Base-by-base conservation (phyloP, 352 stramenopile species). In the Globisporangium nodosum region DNA sequence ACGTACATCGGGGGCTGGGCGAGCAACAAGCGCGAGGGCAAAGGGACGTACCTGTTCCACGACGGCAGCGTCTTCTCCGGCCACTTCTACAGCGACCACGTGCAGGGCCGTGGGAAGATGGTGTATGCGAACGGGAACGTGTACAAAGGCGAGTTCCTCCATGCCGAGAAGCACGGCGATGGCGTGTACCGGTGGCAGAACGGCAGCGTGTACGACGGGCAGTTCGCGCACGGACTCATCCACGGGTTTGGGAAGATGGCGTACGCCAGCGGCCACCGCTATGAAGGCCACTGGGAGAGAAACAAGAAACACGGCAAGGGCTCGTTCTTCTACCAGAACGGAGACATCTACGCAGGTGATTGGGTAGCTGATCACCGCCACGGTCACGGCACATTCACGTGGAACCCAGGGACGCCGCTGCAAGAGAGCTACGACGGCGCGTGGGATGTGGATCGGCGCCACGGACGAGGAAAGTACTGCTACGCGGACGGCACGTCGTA, bases 301-400 rank as follows among this genome's bases (percentile, higher is more conserved):
- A 88, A 92, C 68, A 85, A 78, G 54, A 88, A 87, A 45, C 67
- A 97, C 46, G 93, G 93, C 0, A 65, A 76, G 7, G 92, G 93
- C 1, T 77, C 56, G 12, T 96, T 96, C 52, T 50, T 55, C 8
- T 96, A 90, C 56, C 70, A 72, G 11, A 96, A 94, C 61, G 87
- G 86, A 5, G 87, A 97, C 61, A 67, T 80, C 16, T 96, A 96
- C 47, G 59, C 76, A 1, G 89, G 88, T 16, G 76, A 88, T 7
- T 94, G 85, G 85, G 49, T 56, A 13, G 49, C 70, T 33, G 84
- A 94, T 53, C 69, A 68, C 9, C 73, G 79, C 5, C 69, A 92
- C 39, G 82, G 83, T 0, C 42, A 52, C 1, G 82, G 84, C 2
- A 78, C 40, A 7, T 90, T 92, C 49, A 83, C 69, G 12, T 91